Conservation (phyloP, 2,329 filamentous ascomycete species). For the Laburnicola sp. region DNA sequence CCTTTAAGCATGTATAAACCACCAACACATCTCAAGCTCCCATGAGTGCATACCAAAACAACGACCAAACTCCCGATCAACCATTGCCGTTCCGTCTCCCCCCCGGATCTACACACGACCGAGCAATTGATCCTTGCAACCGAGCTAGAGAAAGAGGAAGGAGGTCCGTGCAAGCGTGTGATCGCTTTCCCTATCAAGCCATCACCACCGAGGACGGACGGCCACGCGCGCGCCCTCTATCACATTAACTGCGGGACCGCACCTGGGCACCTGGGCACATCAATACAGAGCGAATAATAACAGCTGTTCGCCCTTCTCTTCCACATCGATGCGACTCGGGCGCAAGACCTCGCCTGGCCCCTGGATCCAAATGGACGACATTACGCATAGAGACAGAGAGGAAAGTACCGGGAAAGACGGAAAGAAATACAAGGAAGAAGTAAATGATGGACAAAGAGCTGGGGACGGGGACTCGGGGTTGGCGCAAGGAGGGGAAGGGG, state of each 20-base stretch:
- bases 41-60: no score
- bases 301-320: not conserved
- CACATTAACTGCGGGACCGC: conserved; percentile 3
- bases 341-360: conserved; percentile 6
- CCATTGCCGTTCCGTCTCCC: no score
- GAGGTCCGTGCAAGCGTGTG: conserved; percentile 5
- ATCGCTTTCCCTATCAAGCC: conserved; percentile 4
- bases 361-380: conserved; percentile 29
- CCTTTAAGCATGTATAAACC: no score
- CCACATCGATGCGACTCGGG: not conserved
- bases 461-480: not conserved
- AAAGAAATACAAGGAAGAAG: no score
- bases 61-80: no score
- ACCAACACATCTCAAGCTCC: no score
- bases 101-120: no score
- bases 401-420: conserved; percentile 7
- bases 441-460: not conserved
- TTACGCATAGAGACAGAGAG: conserved; percentile 15
- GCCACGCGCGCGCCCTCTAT: not conserved
- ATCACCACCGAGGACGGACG: not conserved
- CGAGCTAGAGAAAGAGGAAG: conserved; percentile 1
- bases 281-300: not conserved
- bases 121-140: not conserved
- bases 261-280: no score
- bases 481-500: conserved; percentile 10